These are phyloP conservation scores for Macadamia integrifolia DNA, from an alignment of 164 flowering plant species.

Conservation along the genomic window DNA sequence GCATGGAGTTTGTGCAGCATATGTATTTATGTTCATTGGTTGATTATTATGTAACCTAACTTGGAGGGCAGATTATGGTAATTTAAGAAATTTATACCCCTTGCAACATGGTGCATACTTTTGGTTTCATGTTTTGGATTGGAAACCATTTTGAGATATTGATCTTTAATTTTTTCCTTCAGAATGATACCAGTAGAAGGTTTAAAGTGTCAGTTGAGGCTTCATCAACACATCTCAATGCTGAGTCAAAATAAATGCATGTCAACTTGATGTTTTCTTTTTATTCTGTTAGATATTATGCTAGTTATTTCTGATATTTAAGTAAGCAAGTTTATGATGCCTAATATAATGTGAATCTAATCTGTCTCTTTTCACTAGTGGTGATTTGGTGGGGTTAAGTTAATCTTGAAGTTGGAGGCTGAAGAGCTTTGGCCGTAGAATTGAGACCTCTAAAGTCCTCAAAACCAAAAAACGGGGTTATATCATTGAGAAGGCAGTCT, in stretches of 20 bases:
- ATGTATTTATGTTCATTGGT: no score
- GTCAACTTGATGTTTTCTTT: no score
- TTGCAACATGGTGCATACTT: no score
- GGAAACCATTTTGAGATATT: no score
- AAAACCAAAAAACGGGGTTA: background rate
- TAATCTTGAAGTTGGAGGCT: background rate
- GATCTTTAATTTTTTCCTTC: no score
- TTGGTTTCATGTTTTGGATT: no score
- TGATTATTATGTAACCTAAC: no score
- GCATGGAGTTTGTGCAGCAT: no score
- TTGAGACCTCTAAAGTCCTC: background rate
- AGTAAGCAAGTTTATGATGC: background rate
- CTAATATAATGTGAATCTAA: background rate
- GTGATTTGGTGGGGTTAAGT: slow-evolving; percentile 1
- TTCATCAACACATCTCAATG: background rate
- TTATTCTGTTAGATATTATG: background rate
- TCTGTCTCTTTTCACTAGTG: background rate
- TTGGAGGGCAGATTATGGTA: no score
- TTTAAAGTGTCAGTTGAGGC: no score
- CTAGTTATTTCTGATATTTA: background rate
- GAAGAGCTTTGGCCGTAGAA: background rate
- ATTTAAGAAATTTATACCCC: no score
- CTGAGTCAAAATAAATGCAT: background rate
- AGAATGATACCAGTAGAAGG: no score
- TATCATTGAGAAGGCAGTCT: background rate